Evolutionary conservation across 495 filamentous ascomycete genomes (phyloP).

Genomic region (Neurospora tetraspora): DNA sequence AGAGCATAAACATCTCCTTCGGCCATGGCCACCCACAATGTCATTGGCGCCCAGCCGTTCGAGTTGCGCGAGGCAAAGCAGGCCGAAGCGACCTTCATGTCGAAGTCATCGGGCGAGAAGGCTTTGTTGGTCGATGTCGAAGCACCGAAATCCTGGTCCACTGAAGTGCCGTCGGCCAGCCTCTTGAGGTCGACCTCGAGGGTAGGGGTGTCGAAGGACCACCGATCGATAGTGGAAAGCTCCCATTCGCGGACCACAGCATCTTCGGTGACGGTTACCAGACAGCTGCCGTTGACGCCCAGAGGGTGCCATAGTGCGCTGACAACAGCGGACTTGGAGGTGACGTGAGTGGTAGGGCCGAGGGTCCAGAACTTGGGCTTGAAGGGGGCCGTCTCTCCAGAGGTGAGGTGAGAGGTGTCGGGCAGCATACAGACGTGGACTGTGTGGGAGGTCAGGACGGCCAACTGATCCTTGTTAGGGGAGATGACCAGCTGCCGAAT

Average conservation of each 20-base stretch:
- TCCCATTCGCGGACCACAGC: constrained; percentile 85
- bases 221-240: constrained; percentile 63
- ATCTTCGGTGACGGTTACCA: constrained; percentile 79
- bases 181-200: constrained; percentile 74
- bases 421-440: constrained; percentile 73
- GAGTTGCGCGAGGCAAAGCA: constrained; percentile 71
- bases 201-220: constrained; percentile 74
- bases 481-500: constrained; percentile 78
- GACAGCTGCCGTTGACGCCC: constrained; percentile 55
- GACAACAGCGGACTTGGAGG: constrained; percentile 64
- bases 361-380: constrained; percentile 75
- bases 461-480: constrained; percentile 66
- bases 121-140: constrained; percentile 61
- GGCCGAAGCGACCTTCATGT: constrained; percentile 81
- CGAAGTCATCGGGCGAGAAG: constrained; percentile 73
- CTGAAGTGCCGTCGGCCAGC: constrained; percentile 64
- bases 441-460: constrained; percentile 74
- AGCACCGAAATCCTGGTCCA: constrained; percentile 66
- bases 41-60: constrained; percentile 82
- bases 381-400: constrained; percentile 51
- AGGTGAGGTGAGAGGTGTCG: constrained; percentile 59
- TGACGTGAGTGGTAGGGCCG: constrained; percentile 80
- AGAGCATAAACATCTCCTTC: constrained; percentile 82
- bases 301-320: constrained; percentile 83
- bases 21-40: constrained; percentile 81